Percentiles rank a stretch among this genome's conserved stretches.
Evolutionary conservation across 2,329 filamentous ascomycete species (phyloP).

Genomic region (Clonostachys chloroleuca): DNA sequence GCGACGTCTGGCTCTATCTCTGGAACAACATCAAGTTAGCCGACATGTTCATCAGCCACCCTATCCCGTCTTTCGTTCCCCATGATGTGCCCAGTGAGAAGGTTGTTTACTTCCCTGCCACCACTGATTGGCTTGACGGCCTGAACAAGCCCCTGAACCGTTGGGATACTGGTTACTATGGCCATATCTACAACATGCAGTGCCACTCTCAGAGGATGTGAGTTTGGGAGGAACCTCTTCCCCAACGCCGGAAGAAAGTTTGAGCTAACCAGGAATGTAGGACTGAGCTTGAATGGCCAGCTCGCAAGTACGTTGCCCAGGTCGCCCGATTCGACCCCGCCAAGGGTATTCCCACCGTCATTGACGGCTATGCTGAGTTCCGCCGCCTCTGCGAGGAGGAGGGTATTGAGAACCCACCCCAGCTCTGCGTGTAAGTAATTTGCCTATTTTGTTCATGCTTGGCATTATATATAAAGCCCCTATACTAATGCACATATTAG

Average conservation of each 20-base stretch:
- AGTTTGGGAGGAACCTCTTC: neutral
- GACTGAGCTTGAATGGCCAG: conserved; percentile 52
- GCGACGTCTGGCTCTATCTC: conserved; percentile 70
- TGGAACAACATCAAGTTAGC: conserved; percentile 67
- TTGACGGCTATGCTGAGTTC: conserved; percentile 72
- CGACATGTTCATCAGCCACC: conserved; percentile 80
- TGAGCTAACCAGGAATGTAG: conserved; percentile 2
- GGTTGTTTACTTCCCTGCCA: conserved; percentile 73
- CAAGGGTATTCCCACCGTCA: conserved; percentile 75
- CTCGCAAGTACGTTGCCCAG: conserved; percentile 70
- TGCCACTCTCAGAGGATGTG: conserved; percentile 55
- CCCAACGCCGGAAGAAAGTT: neutral
- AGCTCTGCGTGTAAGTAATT: conserved; percentile 59
- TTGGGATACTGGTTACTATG: conserved; percentile 71
- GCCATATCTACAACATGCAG: conserved; percentile 65
- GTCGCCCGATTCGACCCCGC: conserved; percentile 80
- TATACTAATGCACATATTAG: conserved; percentile 7
- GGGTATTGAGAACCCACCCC: conserved; percentile 50
- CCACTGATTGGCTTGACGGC: conserved; percentile 81
- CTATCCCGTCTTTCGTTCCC: conserved; percentile 72
- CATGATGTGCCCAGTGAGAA: conserved; percentile 58
- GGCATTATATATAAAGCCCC: too few species aligned
- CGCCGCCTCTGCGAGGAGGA: conserved; percentile 53
- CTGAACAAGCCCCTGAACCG: conserved; percentile 70
- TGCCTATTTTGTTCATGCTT: neutral